These are phyloP conservation scores for Fraxinus nigra DNA, from an alignment of 305 asterid species.

Conservation along the genomic window DNA sequence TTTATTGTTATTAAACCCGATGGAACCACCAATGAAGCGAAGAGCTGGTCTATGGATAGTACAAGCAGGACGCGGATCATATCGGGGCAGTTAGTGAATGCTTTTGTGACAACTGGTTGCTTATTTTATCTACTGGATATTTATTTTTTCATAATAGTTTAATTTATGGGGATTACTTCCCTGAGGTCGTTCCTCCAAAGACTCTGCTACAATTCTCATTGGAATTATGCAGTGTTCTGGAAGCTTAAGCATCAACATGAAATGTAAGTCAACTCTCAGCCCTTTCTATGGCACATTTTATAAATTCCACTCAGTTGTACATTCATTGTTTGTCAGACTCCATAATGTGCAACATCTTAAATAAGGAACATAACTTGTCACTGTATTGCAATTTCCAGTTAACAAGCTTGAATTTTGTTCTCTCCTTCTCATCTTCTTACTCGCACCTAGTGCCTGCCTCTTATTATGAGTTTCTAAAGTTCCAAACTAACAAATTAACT, in stretches of 20 bases:
- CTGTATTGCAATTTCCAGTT: background rate
- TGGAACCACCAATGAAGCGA: constrained; percentile 84
- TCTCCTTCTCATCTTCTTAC: background rate
- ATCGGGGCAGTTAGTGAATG: constrained; percentile 73
- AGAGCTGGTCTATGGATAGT: constrained; percentile 79
- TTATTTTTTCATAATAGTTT: constrained; percentile 29
- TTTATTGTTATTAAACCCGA: constrained; percentile 47
- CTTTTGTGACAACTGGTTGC: constrained; percentile 33
- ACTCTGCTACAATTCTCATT: constrained; percentile 73
- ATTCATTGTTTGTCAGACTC: background rate
- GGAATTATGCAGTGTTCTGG: constrained; percentile 97
- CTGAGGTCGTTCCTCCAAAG: constrained; percentile 70
- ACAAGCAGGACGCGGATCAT: constrained; percentile 96
- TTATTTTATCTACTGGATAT: constrained; percentile 34
- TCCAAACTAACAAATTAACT: background rate
- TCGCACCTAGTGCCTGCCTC: background rate
- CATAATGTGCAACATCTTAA: background rate
- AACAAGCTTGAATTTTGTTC: background rate
- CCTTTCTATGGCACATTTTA: background rate
- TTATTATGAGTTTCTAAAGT: background rate
- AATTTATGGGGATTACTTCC: constrained; percentile 60
- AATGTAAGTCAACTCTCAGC: constrained; percentile 51
- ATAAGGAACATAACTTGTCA: background rate
- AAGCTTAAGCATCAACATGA: constrained; percentile 57
- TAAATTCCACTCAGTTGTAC: background rate